Evolutionary conservation across 2,329 filamentous ascomycete species (phyloP), one percentile per base, ranked within the genome.

Genomic region (Xenosphaeropsis pyriputrescens): DNA sequence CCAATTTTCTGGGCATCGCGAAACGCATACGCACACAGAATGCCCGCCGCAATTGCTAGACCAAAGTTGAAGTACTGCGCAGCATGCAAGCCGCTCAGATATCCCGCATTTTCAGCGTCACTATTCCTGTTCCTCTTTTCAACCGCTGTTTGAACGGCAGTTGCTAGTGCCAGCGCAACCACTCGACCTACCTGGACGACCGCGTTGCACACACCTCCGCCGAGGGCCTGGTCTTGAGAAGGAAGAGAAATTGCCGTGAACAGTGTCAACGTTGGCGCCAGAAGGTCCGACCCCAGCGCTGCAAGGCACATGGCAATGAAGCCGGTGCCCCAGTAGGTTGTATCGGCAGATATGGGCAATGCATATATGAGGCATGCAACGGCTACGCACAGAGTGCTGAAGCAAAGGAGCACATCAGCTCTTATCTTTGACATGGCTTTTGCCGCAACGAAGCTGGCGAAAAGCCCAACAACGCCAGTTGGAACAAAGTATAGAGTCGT

Each of bases 191-290:
- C 60, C 48, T 80, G 75, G 0, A 72, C 72, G 11, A 76, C 68
- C 0, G 76, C 68, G 41, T 81, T 81, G 50, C 83, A 72, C 7
- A 82, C 64, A 0, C 75, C 79, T 1, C 77, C 79, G 1, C 77
- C 78, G 0, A 83, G 54, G 2, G 75, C 74, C 48, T 83, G 78
- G 43, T 84, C 76, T 36, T 73, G 69, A 1, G 62, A 59, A 0
- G 76, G 71, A 1, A 84, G 61, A 0, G 69, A 63, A 42, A 72
- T 71, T 0, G 76, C 77, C 0, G 72, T 77, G 50, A 79, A 81
- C 0, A 84, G 63, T 0, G 73, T 75, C 14, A 83, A 58, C 4
- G 70, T 70, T 0, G 78, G 77, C 63, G 73, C 81, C 0, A 76
- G 63, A 0, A 73, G 78, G 49, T 84, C 78, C 3, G 75, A 73